Evolutionary conservation across 768 basidiomycete genomes (phyloP), one percentile per base, ranked within the genome.

Genomic region (Chiua virens): DNA sequence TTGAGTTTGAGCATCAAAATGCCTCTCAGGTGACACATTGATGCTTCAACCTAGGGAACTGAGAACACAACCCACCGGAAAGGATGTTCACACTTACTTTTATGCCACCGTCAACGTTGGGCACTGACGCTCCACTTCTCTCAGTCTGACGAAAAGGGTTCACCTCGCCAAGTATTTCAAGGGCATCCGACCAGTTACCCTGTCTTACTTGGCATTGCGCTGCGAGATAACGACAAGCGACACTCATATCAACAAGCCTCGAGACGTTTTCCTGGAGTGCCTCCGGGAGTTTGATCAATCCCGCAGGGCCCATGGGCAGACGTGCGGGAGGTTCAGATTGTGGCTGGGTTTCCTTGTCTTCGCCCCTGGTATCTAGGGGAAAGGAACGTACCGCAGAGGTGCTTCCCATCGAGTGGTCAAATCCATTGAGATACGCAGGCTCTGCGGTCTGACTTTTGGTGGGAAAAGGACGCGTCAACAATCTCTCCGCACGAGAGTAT

Each of bases 161-260:
- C 6, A 89, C 82, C 66, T 95, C 90, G 46, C 96, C 96, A 2
- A 98, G 78, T 79, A 97, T 86, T 62, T 97, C 92, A 8, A 90
- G 81, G 4, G 95, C 95, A 51, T 92, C 92, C 2, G 81, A 75
- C 88, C 93, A 97, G 60, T 92, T 92, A 13, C 93, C 93, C 70
- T 95, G 88, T 44, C 92, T 79, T 18, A 91, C 80, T 76, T 93
- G 85, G 67, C 95, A 98, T 63, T 98, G 92, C 10, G 96, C 97
- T 17, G 93, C 94, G 20, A 99, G 82, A 73, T 98, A 98, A 38
- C 97, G 81, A 67, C 97, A 98, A 7, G 93, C 92, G 32, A 98
- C 81, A 62, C 92, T 95, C 82, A 93, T 89, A 71, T 97, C 92
- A 3, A 96, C 92, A 25, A 98, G 75, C 45, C 89, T 80, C 41